Conservation (phyloP, 768 basidiomycete species). For the Boletus subparvulus region DNA sequence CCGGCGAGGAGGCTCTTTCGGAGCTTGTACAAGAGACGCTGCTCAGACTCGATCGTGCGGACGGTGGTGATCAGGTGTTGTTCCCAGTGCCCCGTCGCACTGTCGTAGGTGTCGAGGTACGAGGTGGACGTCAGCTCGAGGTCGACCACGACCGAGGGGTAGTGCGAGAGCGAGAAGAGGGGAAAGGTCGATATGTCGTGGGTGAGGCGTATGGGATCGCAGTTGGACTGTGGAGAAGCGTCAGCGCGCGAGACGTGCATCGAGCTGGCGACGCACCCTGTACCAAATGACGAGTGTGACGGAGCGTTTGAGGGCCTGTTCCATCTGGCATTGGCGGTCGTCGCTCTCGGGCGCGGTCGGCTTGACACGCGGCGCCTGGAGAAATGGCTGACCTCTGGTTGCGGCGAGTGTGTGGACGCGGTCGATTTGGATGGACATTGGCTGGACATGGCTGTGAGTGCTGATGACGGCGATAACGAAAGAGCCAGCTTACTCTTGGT, state of each 20-base stretch:
- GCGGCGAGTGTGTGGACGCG: conserved; percentile 24
- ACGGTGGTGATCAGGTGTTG: conserved; percentile 62
- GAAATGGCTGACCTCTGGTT: conserved; percentile 13
- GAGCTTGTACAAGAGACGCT: conserved; percentile 60
- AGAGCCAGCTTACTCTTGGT: conserved; percentile 6
- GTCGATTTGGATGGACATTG: conserved; percentile 31
- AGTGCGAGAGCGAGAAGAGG: conserved; percentile 56
- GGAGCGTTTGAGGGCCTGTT: conserved; percentile 47
- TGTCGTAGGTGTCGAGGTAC: conserved; percentile 62
- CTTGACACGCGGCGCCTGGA: conserved; percentile 13
- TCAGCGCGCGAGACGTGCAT: conserved; percentile 3
- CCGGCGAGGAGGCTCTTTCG: conserved; percentile 60
- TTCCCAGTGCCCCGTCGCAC: conserved; percentile 59
- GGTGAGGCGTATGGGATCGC: conserved; percentile 57
- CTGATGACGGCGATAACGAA: neutral
- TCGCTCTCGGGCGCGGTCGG: conserved; percentile 15
- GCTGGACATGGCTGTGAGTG: conserved; percentile 3
- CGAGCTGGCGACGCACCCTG: conserved; percentile 41
- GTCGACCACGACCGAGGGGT: conserved; percentile 51
- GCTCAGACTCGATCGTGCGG: conserved; percentile 56
- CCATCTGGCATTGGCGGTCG: conserved; percentile 33
- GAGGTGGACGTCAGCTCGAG: conserved; percentile 51
- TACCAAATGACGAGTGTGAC: conserved; percentile 72
- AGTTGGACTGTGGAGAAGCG: conserved; percentile 39
- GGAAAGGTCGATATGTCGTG: conserved; percentile 64